Evolutionary conservation across 768 basidiomycete species (phyloP).

Genomic region (Multifurca ochricompacta): DNA sequence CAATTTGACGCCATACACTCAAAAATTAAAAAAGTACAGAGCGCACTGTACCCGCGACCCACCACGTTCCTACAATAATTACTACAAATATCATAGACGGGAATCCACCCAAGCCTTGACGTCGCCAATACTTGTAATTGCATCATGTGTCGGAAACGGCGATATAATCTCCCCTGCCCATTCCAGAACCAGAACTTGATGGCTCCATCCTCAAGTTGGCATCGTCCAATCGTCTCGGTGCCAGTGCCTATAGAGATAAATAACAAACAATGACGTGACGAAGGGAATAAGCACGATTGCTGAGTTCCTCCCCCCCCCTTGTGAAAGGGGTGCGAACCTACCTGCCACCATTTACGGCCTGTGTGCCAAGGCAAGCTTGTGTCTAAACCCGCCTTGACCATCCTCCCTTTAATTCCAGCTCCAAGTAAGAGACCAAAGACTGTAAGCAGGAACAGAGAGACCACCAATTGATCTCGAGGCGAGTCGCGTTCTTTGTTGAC

Average conservation of each 20-base stretch:
- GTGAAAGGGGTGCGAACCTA: conserved; percentile 24
- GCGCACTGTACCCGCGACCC: not conserved
- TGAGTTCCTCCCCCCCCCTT: too few relatives aligned
- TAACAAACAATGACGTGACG: conserved; percentile 16
- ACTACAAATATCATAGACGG: not conserved
- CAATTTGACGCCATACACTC: too few relatives aligned
- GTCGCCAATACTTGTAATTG: not conserved
- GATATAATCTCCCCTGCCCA: conserved; percentile 8
- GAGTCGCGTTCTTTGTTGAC: conserved; percentile 74
- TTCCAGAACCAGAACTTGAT: conserved; percentile 1
- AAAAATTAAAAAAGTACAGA: too few relatives aligned
- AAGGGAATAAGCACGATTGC: too few relatives aligned
- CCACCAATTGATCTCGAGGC: conserved; percentile 89
- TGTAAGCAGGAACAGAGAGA: conserved; percentile 82
- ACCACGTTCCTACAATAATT: not conserved
- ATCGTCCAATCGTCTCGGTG: conserved; percentile 16
- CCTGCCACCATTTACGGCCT: conserved; percentile 80
- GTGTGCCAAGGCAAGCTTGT: conserved; percentile 54
- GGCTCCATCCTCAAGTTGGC: not conserved
- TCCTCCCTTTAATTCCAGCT: conserved; percentile 76
- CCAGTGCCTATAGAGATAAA: not conserved
- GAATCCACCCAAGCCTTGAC: not conserved
- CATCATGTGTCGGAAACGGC: conserved; percentile 2
- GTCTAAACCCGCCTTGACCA: conserved; percentile 70
- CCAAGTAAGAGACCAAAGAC: conserved; percentile 80